Base-by-base conservation (phyloP, 2,329 filamentous ascomycete species). In the Sphaceloma murrayae region DNA sequence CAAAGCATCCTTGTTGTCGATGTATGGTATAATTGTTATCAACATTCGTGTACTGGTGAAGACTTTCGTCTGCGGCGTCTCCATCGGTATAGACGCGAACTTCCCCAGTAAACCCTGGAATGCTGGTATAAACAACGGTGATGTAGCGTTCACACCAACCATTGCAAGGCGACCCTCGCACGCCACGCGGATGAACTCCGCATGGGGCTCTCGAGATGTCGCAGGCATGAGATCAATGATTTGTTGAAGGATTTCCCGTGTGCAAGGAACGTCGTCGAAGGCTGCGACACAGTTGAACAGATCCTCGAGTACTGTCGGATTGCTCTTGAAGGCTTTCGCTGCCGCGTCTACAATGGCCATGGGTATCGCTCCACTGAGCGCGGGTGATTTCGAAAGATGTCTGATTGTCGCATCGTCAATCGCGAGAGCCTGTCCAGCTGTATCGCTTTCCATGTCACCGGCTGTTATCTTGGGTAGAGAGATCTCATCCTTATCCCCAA, bases 341-440 rank as follows among this genome's bases (percentile, higher is more conserved):
- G 87, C 81, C 16, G 85, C 78, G 56, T 94, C 86, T 57, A 94
- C 95, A 36, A 98, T 85, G 29, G 89, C 87, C 46, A 87, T 75
- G 2, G 91, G 88, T 53, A 98, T 94, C 11, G 86, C 91, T n/a
- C 91, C 91, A 48, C 83, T 85, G 51, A 95, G 72, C 7, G 86
- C 86, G 3, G 89, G 87, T 36, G 87, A 89, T 46, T 72, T 68
- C 27, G 74, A 73, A 11, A 83, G 64, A 49, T 77, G 78, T 56
- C 82, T 70, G 51, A 94, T 67, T 44, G 71, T 69, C 53, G 67
- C 62, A 50, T 68, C 52, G 54, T 77, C 66, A 45, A 72, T 65
- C 46, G 64, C 57, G 14, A 43, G 39, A 43, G 64, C 45, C 63
- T 73, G 61, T 72, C 59, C 51, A 67, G 45, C 31, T 65, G 65